phyloP scores from a whole-genome alignment of 805 yeast species.

The Kuraishia cidri region DNA sequence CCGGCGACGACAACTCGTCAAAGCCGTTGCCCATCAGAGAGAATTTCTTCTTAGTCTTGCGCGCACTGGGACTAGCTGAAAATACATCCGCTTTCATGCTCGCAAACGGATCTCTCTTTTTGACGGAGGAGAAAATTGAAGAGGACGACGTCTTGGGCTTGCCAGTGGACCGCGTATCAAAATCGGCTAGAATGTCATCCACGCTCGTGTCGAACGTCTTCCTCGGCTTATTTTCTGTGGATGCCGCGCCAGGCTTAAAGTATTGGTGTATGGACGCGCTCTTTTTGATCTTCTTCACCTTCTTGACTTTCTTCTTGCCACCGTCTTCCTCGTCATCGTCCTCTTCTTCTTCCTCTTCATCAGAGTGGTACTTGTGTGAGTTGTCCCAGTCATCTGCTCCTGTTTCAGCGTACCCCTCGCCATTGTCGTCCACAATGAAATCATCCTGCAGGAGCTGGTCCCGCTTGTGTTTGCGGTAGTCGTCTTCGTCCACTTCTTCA shows the following conservation, averaged over 20 bases:
- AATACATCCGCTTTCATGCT: no score
- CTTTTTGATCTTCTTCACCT: slow-evolving; percentile 23
- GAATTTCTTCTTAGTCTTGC: no score
- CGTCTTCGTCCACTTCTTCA: slow-evolving; percentile 81
- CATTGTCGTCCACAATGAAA: slow-evolving; percentile 90
- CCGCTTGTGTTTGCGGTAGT: slow-evolving; percentile 68
- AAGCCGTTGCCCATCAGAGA: no score
- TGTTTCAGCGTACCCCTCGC: slow-evolving; percentile 88
- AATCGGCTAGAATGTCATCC: slow-evolving; percentile 63
- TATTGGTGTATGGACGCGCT: slow-evolving; percentile 31
- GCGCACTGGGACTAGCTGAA: no score
- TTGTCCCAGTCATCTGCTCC: slow-evolving; percentile 88
- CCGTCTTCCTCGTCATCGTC: slow-evolving; percentile 15
- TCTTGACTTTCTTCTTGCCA: slow-evolving; percentile 17
- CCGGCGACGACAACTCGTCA: background rate
- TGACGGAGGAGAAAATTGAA: no score
- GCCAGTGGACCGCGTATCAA: slow-evolving; percentile 17
- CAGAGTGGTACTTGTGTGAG: slow-evolving; percentile 44
- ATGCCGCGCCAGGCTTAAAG: slow-evolving; percentile 30
- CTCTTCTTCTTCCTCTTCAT: slow-evolving; percentile 34
- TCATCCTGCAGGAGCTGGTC: slow-evolving; percentile 81
- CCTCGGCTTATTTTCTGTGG: slow-evolving; percentile 17
- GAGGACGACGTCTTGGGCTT: background rate
- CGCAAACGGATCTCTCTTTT: no score
- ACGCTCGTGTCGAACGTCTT: slow-evolving; percentile 40